Evolutionary conservation across 2,329 filamentous ascomycete species (phyloP).

Genomic region (Nigrograna mackinnonii): DNA sequence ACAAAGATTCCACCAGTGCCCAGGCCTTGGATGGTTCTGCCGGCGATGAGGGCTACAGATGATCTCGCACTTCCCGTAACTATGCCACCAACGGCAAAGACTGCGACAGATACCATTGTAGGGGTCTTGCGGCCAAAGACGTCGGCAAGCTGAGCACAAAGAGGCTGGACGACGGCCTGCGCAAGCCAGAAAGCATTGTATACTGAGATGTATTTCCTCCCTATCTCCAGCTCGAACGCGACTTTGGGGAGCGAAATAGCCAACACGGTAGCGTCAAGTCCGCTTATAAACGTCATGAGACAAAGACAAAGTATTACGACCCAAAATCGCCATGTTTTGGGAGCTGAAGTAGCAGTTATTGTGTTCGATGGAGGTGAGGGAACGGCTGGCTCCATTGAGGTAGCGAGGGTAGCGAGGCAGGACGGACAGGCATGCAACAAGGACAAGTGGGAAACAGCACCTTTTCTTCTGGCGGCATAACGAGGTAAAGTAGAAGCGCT

Average conservation of each 20-base stretch:
- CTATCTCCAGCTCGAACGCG: not conserved
- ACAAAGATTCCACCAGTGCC: conserved; percentile 48
- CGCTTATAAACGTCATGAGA: not conserved
- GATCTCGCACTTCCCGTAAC: conserved; percentile 42
- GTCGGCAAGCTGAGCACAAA: conserved; percentile 12
- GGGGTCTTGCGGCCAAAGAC: conserved; percentile 49
- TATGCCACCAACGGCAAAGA: conserved; percentile 56
- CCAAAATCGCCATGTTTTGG: not conserved
- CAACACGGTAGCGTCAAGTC: not conserved
- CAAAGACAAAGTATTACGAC: not conserved
- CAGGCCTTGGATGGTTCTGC: conserved; percentile 57
- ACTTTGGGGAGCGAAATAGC: conserved; percentile 1
- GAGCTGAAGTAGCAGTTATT: no score
- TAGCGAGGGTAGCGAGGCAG: no score
- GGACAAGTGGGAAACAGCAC: no score
- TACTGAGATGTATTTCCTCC: not conserved
- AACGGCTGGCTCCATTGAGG: no score
- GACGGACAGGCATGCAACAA: no score
- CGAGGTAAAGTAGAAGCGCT: no score
- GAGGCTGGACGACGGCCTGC: not conserved
- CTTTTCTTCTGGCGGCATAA: no score
- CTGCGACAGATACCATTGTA: conserved; percentile 29
- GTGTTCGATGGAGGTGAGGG: no score
- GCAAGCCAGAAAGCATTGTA: not conserved
- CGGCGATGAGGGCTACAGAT: conserved; percentile 51